Evolutionary conservation across 768 basidiomycete species (phyloP).

Genomic region (Lactarius hatsudake): DNA sequence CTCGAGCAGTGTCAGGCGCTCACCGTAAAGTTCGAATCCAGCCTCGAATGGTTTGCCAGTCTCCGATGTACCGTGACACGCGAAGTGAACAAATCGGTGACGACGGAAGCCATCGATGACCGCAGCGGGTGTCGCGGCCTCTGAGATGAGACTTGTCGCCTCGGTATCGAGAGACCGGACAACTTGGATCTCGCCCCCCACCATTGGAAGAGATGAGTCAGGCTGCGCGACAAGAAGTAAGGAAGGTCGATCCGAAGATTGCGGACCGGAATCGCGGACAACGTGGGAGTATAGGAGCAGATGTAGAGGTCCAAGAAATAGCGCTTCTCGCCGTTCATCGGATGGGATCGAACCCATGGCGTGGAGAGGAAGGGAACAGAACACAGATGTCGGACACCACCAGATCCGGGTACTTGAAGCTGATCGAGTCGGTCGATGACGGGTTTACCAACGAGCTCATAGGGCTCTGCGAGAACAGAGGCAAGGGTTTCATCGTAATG

Average conservation of each 20-base stretch:
- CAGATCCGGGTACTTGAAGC: slow-evolving; percentile 21
- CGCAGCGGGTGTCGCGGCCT: not conserved
- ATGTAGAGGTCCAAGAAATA: slow-evolving; percentile 13
- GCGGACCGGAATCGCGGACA: not conserved
- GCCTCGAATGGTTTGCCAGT: not conserved
- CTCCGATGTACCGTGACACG: slow-evolving; percentile 1
- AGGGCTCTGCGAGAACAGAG: no score
- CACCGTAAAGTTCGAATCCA: not conserved
- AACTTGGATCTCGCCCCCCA: not conserved
- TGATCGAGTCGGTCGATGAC: not conserved
- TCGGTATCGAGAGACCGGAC: not conserved
- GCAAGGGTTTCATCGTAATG: no score
- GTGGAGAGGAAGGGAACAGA: slow-evolving; percentile 23
- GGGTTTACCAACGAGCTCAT: not conserved
- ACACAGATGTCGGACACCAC: slow-evolving; percentile 17
- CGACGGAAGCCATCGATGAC: not conserved
- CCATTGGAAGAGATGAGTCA: not conserved
- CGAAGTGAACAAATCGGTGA: slow-evolving; percentile 4
- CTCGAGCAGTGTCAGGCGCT: not conserved
- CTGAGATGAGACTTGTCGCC: not conserved
- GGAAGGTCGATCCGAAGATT: not conserved
- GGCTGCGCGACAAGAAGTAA: not conserved
- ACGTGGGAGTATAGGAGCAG: not conserved
- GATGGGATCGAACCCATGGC: slow-evolving; percentile 18
- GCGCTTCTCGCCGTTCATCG: not conserved